Evolutionary conservation across 2,329 filamentous ascomycete genomes (phyloP).

Genomic region (Daldinia sp.): DNA sequence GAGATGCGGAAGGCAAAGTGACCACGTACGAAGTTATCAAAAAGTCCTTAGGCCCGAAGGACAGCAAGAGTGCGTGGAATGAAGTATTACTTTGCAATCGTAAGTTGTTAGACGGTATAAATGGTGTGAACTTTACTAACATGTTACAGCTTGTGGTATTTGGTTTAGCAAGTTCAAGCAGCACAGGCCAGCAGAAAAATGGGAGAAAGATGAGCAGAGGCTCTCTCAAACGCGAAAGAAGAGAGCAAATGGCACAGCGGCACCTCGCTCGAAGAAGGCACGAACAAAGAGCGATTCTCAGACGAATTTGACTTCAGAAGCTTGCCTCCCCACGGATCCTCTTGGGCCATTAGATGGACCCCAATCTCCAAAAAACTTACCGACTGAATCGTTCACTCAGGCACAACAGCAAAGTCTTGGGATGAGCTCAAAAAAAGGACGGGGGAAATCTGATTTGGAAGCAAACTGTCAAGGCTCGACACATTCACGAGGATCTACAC

Average conservation of each 20-base stretch:
- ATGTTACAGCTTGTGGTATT: constrained; percentile 79
- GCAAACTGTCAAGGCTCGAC: constrained; percentile 57
- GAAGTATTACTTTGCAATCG: constrained; percentile 89
- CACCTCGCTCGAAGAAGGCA: constrained; percentile 61
- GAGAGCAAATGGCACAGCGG: constrained; percentile 58
- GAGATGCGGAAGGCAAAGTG: constrained; percentile 71
- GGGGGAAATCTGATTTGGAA: constrained; percentile 31
- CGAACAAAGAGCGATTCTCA: constrained; percentile 62
- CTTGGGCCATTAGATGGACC: constrained; percentile 60
- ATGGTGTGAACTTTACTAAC: constrained; percentile 43
- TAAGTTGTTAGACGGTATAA: constrained; percentile 58
- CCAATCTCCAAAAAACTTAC: constrained; percentile 46
- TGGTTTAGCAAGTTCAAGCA: constrained; percentile 91
- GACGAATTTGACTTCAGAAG: constrained; percentile 64
- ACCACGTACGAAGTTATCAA: constrained; percentile 81
- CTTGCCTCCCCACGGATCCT: constrained; percentile 66
- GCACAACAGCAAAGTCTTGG: constrained; percentile 53
- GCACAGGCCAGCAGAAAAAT: constrained; percentile 86
- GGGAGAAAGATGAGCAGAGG: constrained; percentile 74
- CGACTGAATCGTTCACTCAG: constrained; percentile 26
- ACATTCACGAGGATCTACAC: constrained; percentile 61
- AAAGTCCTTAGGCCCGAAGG: constrained; percentile 72
- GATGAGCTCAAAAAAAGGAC: constrained; percentile 39
- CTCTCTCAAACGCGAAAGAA: constrained; percentile 65
- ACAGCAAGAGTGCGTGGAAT: constrained; percentile 76